Base-by-base conservation (phyloP, 148 eudicot genomes). In the Suaeda aralocaspica region DNA sequence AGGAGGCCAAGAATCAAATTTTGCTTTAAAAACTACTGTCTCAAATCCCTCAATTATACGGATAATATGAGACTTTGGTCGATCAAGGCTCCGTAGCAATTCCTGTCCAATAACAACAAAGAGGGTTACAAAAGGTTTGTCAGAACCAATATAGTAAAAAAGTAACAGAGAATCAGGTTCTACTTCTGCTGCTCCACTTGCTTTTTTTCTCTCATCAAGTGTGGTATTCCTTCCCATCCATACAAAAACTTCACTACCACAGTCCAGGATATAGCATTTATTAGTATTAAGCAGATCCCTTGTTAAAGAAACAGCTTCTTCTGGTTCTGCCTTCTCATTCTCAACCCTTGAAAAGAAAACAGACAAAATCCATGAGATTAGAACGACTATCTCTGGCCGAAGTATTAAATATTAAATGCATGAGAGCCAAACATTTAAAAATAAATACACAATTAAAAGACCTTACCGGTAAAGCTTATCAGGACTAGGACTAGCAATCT, bases 201-300 rank as follows among this genome's bases (percentile, higher is more conserved):
- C 91, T 79, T 75, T 79, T 79, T 89, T 95, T 73, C 99, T 81
- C 67, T 77, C 86, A 68, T 84, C 86, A 59, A 95, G 87, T 56
- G 88, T 66, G 65, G 97, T 89, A 72, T 73, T 82, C 78, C 91
- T 86, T 25, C 99, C 99, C 77, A 87, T 83, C 99, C 99, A 95
- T 72, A 95, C 89, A 79, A 76, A 89, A 70, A 89, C 79, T 82
- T 87, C 91, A 22, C 61, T 26, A 21, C 95, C 97, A 72, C 96
- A 95, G 71, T 95, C 99, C 62, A 95, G 74, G 74, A 95, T 62
- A 77, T 83, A 89, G 81, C 99, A 95, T 76, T 79, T 86, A 65
- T 80, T 71, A 49, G 97, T 89, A 69, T 82, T 79, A 53, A 95
- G 81, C 74, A 86, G 72, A 76, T 87, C 89, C 82, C 80, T 89